phyloP scores from a whole-genome alignment of 371 early-diverging fungal species.

The Mucor irregularis region DNA sequence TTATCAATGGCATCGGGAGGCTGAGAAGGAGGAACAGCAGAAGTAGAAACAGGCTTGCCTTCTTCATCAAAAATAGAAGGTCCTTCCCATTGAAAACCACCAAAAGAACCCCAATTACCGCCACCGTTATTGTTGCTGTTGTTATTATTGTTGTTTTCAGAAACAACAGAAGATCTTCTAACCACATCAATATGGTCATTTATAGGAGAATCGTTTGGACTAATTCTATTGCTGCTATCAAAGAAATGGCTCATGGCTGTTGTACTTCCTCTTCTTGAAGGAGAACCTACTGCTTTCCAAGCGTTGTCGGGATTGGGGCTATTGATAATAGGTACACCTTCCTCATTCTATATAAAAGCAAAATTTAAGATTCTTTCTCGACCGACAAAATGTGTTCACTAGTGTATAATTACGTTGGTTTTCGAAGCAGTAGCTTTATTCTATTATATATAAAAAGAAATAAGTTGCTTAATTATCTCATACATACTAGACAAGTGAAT shows the following conservation, averaged over 20 bases:
- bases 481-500: no score
- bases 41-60: conserved; percentile 12
- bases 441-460: no score
- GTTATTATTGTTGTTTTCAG: conserved; percentile 7
- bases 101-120: conserved; percentile 43
- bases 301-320: conserved; percentile 26
- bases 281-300: conserved; percentile 36
- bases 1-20: conserved; percentile 4
- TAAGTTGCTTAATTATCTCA: no score
- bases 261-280: conserved; percentile 34
- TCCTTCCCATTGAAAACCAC: conserved; percentile 45
- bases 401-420: no score
- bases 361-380: no score
- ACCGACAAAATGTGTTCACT: no score
- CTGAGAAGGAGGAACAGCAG: conserved; percentile 1
- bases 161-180: conserved; percentile 16
- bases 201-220: conserved; percentile 16
- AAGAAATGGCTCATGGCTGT: neutral
- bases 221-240: conserved; percentile 6
- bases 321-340: neutral
- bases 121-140: neutral
- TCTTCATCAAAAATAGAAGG: conserved; percentile 42
- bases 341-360: conserved; percentile 2
- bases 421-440: no score
- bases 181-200: conserved; percentile 13